A percentile compares a stretch with the other conserved stretches of the same genome.
Evolutionary conservation across 2,329 filamentous ascomycete genomes (phyloP).

Genomic region (Bimuria novae-zelandiae): DNA sequence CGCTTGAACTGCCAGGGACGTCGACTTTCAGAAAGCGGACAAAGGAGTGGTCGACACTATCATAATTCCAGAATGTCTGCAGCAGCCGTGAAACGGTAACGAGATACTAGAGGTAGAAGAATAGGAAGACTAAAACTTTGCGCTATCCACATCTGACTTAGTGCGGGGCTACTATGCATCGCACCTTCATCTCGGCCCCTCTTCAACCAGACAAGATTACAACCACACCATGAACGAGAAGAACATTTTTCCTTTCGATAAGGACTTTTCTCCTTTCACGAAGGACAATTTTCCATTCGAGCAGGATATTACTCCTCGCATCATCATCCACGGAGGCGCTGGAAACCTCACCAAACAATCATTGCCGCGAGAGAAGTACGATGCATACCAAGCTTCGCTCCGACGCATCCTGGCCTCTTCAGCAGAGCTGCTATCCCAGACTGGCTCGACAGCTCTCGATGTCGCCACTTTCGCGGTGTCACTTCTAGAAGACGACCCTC

Average conservation of each 20-base stretch:
- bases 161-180: neutral
- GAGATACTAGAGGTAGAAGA: neutral
- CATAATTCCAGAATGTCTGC: no score
- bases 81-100: no score
- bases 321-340: constrained; percentile 56
- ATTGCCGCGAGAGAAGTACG: constrained; percentile 43
- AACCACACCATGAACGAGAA: neutral
- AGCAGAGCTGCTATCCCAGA: constrained; percentile 2
- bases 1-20: no score
- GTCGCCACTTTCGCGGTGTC: constrained; percentile 74
- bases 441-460: constrained; percentile 3
- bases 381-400: constrained; percentile 42
- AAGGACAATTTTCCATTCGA: neutral
- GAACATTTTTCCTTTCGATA: neutral
- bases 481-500: neutral
- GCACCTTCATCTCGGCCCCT: neutral
- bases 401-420: constrained; percentile 13
- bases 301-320: constrained; percentile 43
- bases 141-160: neutral
- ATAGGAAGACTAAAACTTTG: neutral
- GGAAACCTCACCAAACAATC: constrained; percentile 52
- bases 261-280: constrained; percentile 45
- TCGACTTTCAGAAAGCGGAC: no score
- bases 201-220: neutral
- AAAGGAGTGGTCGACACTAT: no score